Evolutionary conservation across 2,329 filamentous ascomycete genomes (phyloP).

Genomic region (Cercospora sp.): DNA sequence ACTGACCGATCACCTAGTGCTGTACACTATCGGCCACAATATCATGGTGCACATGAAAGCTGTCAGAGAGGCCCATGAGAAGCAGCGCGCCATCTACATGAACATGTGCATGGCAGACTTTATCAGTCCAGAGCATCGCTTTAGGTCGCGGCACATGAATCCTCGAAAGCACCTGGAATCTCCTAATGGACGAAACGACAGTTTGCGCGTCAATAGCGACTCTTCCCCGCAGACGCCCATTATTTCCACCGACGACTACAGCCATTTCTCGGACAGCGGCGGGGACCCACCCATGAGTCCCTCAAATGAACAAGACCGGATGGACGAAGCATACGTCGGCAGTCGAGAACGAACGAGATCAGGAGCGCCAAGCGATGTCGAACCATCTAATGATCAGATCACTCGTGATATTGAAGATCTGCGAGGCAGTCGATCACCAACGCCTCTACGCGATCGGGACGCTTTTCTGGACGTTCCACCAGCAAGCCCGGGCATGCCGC

Average conservation of each 20-base stretch:
- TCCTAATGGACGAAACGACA: neutral
- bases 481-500: neutral
- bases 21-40: constrained; percentile 50
- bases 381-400: neutral
- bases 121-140: constrained; percentile 26
- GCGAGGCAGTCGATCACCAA: neutral
- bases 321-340: neutral
- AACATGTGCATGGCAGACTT: constrained; percentile 33
- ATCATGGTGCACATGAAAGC: constrained; percentile 40
- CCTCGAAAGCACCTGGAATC: neutral
- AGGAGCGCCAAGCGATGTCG: neutral
- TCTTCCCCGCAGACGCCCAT: neutral
- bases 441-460: neutral
- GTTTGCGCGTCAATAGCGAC: neutral
- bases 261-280: neutral
- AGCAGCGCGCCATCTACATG: constrained; percentile 30
- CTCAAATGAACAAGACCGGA: neutral
- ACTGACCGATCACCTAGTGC: constrained; percentile 18
- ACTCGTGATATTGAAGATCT: neutral
- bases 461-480: neutral
- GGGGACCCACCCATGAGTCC: neutral
- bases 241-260: neutral
- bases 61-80: constrained; percentile 39
- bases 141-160: constrained; percentile 22
- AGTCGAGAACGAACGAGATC: neutral